A percentile compares a stretch with the other conserved stretches of the same genome.
Conservation (phyloP, 2,329 filamentous ascomycete species). For the Claviceps pusilla region DNA sequence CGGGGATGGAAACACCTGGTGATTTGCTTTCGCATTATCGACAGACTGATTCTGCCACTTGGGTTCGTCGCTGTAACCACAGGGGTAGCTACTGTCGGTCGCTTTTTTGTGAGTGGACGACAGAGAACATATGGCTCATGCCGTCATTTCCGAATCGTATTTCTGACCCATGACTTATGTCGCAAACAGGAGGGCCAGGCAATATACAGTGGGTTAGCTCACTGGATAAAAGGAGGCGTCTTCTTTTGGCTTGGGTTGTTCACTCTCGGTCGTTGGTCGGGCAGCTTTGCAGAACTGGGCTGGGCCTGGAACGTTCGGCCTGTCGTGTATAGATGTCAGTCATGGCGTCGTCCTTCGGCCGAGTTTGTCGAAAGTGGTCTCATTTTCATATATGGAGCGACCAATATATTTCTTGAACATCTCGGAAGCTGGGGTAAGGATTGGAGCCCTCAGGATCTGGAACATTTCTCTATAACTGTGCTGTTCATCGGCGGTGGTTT, state of each 20-base stretch:
- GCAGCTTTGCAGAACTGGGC: constrained; percentile 76
- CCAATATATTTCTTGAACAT: constrained; percentile 87
- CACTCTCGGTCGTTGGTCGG: constrained; percentile 78
- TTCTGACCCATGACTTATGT: background rate
- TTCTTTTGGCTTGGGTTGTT: constrained; percentile 89
- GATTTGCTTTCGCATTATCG: constrained; percentile 50
- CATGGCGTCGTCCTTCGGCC: constrained; percentile 53
- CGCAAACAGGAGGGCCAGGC: constrained; percentile 42
- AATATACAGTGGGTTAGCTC: constrained; percentile 75
- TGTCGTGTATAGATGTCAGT: constrained; percentile 31
- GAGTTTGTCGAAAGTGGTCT: constrained; percentile 83
- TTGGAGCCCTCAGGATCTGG: constrained; percentile 69
- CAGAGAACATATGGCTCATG: background rate
- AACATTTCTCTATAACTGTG: constrained; percentile 84
- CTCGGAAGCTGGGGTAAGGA: constrained; percentile 53
- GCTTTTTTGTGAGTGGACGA: constrained; percentile 57
- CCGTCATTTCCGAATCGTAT: background rate
- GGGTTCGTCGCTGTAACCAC: constrained; percentile 60
- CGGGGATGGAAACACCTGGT: constrained; percentile 43
- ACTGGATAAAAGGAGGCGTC: constrained; percentile 87
- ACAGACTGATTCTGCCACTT: constrained; percentile 62
- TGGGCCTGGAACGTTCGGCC: constrained; percentile 93
- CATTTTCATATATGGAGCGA: constrained; percentile 78
- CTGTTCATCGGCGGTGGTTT: constrained; percentile 88
- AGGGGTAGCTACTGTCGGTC: constrained; percentile 62